Conservation (phyloP, 2,329 filamentous ascomycete genomes). For the Domatiomyces catenatus region DNA sequence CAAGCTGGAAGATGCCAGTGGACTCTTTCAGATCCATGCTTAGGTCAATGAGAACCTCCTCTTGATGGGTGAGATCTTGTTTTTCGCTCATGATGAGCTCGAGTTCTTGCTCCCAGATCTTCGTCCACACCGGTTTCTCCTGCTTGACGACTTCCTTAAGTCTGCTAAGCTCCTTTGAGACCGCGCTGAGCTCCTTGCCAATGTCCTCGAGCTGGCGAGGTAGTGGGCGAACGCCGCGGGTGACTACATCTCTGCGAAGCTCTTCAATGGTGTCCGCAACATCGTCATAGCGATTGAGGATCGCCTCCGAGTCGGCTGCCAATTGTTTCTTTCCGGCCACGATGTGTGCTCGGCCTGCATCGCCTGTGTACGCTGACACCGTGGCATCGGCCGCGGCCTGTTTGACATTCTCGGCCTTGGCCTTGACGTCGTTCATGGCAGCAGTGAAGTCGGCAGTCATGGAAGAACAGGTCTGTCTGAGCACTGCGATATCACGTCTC, state of each 20-base stretch:
- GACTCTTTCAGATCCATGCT: slow-evolving; percentile 93
- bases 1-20: slow-evolving; percentile 78
- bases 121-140: slow-evolving; percentile 95
- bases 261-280: slow-evolving; percentile 96
- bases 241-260: slow-evolving; percentile 89
- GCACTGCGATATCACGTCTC: slow-evolving; percentile 72
- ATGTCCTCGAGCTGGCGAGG: slow-evolving; percentile 81
- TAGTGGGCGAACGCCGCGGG: slow-evolving; percentile 76
- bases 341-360: slow-evolving; percentile 73
- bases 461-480: slow-evolving; percentile 82
- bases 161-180: slow-evolving; percentile 77
- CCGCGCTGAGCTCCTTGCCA: slow-evolving; percentile 67
- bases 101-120: slow-evolving; percentile 97
- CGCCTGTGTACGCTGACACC: slow-evolving; percentile 57
- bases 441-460: slow-evolving; percentile 79
- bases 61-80: slow-evolving; percentile 87
- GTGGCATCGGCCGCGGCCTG: slow-evolving; percentile 53
- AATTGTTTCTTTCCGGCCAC: slow-evolving; percentile 74
- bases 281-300: slow-evolving; percentile 86
- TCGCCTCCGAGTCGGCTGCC: slow-evolving; percentile 70
- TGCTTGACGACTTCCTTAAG: slow-evolving; percentile 82
- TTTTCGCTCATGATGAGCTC: slow-evolving; percentile 91
- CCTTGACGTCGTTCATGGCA: slow-evolving; percentile 70
- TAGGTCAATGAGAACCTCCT: slow-evolving; percentile 82
- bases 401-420: slow-evolving; percentile 71